These are phyloP conservation scores for Saccharomycopsis fodiens DNA, from an alignment of 805 yeast species.

Conservation along the genomic window DNA sequence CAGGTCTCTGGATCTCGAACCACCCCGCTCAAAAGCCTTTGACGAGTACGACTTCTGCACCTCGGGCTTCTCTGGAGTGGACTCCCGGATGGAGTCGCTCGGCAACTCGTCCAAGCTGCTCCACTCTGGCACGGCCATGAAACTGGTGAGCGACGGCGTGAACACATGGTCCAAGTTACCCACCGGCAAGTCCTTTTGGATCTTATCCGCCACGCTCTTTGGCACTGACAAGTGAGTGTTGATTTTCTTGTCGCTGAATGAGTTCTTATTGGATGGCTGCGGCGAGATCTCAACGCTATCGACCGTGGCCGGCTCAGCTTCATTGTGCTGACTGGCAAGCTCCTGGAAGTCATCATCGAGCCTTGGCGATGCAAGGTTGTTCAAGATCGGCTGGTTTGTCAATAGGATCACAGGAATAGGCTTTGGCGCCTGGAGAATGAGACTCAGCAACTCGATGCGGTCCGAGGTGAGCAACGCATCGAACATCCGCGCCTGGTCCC, in stretches of 20 bases:
- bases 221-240: slow-evolving; percentile 5
- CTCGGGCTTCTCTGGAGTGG: background rate
- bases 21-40: background rate
- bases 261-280: slow-evolving; percentile 20
- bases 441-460: slow-evolving; percentile 53
- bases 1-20: background rate
- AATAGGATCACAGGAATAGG: slow-evolving; percentile 40
- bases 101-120: slow-evolving; percentile 3
- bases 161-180: slow-evolving; percentile 7
- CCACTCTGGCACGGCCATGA: slow-evolving; percentile 14
- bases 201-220: slow-evolving; percentile 4
- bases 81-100: slow-evolving; percentile 5
- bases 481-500: slow-evolving; percentile 79
- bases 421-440: slow-evolving; percentile 72
- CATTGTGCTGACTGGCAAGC: background rate
- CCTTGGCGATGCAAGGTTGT: slow-evolving; percentile 18
- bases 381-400: slow-evolving; percentile 19
- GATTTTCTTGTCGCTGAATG: slow-evolving; percentile 18
- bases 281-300: slow-evolving; percentile 19
- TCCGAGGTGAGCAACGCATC: slow-evolving; percentile 46
- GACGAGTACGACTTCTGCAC: background rate
- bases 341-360: slow-evolving; percentile 12
- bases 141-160: background rate
- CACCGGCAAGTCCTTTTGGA: background rate
- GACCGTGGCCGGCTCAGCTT: background rate